Evolutionary conservation across 2,329 filamentous ascomycete species (phyloP).

Genomic region (Nakataea oryzae): DNA sequence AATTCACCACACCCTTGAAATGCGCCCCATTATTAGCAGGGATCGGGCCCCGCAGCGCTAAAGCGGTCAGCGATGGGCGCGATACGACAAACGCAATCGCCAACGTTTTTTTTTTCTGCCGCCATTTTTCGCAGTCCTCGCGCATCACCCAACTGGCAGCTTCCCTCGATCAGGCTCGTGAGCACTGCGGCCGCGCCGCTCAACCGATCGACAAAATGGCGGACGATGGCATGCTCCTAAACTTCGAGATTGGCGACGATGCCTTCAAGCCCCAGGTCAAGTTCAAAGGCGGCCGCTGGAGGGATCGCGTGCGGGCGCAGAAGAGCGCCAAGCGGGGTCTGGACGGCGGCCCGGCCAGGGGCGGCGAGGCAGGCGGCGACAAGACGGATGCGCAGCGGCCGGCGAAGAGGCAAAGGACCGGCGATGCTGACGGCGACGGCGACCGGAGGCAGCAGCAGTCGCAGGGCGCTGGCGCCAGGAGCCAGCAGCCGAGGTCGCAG

Average conservation of each 20-base stretch:
- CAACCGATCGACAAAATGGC: conserved; percentile 48
- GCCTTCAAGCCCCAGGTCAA: conserved; percentile 50
- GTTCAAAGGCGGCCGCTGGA: conserved; percentile 90
- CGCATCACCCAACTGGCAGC: not conserved
- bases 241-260: conserved; percentile 69
- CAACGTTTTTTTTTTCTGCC: not conserved
- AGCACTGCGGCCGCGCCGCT: too few species aligned
- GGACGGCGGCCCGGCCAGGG: conserved; percentile 2
- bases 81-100: not conserved
- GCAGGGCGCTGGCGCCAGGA: conserved; percentile 16
- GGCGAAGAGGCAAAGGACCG: conserved; percentile 16
- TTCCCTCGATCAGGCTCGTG: too few species aligned
- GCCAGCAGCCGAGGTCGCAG: conserved; percentile 7
- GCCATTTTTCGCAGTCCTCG: too few species aligned
- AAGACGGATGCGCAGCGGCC: conserved; percentile 14
- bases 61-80: not conserved
- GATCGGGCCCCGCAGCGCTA: too few species aligned
- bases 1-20: too few species aligned
- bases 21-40: too few species aligned
- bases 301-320: conserved; percentile 74
- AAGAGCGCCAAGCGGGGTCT: conserved; percentile 34
- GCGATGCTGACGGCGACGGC: conserved; percentile 14
- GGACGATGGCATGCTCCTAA: conserved; percentile 90
- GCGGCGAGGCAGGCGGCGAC: conserved; percentile 5
- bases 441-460: conserved; percentile 12